Base-by-base conservation (phyloP, 495 filamentous ascomycete genomes). In the Sabuloglossum arenarium region DNA sequence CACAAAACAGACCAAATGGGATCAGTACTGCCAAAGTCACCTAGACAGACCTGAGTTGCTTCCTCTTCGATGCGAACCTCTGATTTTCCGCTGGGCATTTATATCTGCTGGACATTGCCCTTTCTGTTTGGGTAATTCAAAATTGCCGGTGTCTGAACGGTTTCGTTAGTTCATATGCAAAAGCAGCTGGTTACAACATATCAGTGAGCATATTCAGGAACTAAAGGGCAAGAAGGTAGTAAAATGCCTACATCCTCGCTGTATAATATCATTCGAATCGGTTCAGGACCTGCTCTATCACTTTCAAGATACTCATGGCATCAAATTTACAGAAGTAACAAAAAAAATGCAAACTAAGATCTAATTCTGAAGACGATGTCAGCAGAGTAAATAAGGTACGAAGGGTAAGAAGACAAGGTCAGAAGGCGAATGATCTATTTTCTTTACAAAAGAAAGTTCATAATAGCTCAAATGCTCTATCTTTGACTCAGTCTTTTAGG, bases 21-120 rank as follows among this genome's bases (percentile, higher is more conserved):
- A 51, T 31, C 16, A 52, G 16, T 29, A 65, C 58, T 65, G 57
- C 34, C 46, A 62, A 45, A 37, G 16, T 23, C 55, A 65, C 34
- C 16, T 65, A 21, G 47, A 59, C 46, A 54, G 50, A 21, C 45
- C 37, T n/a, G 43, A 61, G 34, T 57, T 49, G 25, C 52, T 61
- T 50, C 59, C 52, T 28, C 39, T 59, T 39, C 45, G 58, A 32
- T 63, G 46, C 39, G 50, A 63, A 47, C 61, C 59, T 28, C 45
- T 64, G 16, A 52, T 55, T 34, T 61, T 58, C 53, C 47, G 49
- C 12, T 23, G 53, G 30, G 54, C 56, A 29, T 45, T 62, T 57
- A 56, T 34, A 30, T 30, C 2, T 53, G 21, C 50, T 28, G 21
- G 50, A 53, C 21, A 29, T 24, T 54, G 56, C 31, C 56, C 49